Percentiles rank a stretch among this genome's conserved stretches.
These are phyloP conservation scores for Lithohypha guttulata DNA, from an alignment of 2,329 filamentous ascomycete genomes.

Conservation along the genomic window DNA sequence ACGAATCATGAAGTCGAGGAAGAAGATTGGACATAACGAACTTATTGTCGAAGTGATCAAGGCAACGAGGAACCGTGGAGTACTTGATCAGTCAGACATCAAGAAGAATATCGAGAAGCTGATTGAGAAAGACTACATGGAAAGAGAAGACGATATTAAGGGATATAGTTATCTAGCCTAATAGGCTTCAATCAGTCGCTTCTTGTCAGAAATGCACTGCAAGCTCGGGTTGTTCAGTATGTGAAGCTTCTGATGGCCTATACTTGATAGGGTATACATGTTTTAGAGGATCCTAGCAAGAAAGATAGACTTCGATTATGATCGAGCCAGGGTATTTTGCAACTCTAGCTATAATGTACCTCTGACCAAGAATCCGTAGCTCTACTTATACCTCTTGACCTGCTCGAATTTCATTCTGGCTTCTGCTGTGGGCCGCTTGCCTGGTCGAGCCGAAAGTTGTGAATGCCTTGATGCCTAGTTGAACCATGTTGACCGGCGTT, in stretches of 20 bases:
- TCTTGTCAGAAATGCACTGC: neutral
- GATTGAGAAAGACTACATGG: constrained; percentile 89
- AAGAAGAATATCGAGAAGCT: constrained; percentile 97
- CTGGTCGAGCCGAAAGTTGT: no score
- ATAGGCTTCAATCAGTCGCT: neutral
- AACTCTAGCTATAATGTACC: neutral
- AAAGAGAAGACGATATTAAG: constrained; percentile 53
- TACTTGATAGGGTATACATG: neutral
- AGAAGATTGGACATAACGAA: constrained; percentile 75
- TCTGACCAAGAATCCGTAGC: neutral
- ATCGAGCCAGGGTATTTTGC: neutral
- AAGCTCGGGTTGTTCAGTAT: neutral
- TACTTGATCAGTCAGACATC: constrained; percentile 74
- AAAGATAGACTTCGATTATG: neutral
- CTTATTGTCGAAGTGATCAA: constrained; percentile 86
- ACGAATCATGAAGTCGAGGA: constrained; percentile 89
- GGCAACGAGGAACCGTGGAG: constrained; percentile 75
- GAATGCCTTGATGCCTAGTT: no score
- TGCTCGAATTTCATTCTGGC: no score
- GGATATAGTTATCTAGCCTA: constrained; percentile 61
- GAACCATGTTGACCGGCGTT: no score
- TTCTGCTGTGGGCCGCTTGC: no score
- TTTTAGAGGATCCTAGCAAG: neutral
- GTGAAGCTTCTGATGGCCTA: neutral
- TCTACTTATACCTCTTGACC: no score